phyloP scores from a whole-genome alignment of 805 yeast genomes.

The Maudiozyma serrabonitensis region DNA sequence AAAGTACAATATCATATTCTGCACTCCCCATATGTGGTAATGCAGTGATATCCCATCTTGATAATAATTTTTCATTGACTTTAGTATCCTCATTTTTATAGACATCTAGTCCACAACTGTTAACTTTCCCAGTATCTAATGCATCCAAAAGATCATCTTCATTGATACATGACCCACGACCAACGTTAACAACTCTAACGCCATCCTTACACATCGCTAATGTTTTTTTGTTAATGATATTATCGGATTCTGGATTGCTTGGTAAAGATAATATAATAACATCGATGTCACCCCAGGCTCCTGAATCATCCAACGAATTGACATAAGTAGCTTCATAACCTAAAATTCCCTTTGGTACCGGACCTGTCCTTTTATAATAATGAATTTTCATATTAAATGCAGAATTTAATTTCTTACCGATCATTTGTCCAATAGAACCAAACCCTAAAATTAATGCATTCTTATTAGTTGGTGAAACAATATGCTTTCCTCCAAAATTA shows the following conservation, averaged over 20 bases:
- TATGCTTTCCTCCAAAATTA: slow-evolving; percentile 36
- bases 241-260: slow-evolving; percentile 45
- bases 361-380: slow-evolving; percentile 47
- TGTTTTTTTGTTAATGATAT: slow-evolving; percentile 42
- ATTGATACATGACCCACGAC: slow-evolving; percentile 62
- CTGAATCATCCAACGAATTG: slow-evolving; percentile 34
- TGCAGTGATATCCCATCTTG: slow-evolving; percentile 52
- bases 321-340: slow-evolving; percentile 40
- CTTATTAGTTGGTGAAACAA: slow-evolving; percentile 48
- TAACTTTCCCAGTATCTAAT: slow-evolving; percentile 47
- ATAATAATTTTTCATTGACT: slow-evolving; percentile 39
- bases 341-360: slow-evolving; percentile 30
- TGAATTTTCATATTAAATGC: slow-evolving; percentile 53
- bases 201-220: slow-evolving; percentile 42
- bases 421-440: slow-evolving; percentile 62
- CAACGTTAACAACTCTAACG: slow-evolving; percentile 60
- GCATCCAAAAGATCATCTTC: slow-evolving; percentile 57
- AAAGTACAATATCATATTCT: slow-evolving; percentile 44
- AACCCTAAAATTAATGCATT: slow-evolving; percentile 60
- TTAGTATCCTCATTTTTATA: slow-evolving; percentile 49
- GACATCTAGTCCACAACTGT: slow-evolving; percentile 67
- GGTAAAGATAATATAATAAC: slow-evolving; percentile 61
- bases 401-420: slow-evolving; percentile 46
- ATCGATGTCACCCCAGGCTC: slow-evolving; percentile 36
- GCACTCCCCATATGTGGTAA: slow-evolving; percentile 70